These are phyloP conservation scores for Nakazawaea pomicola DNA, from an alignment of 805 yeast genomes.

Conservation along the genomic window DNA sequence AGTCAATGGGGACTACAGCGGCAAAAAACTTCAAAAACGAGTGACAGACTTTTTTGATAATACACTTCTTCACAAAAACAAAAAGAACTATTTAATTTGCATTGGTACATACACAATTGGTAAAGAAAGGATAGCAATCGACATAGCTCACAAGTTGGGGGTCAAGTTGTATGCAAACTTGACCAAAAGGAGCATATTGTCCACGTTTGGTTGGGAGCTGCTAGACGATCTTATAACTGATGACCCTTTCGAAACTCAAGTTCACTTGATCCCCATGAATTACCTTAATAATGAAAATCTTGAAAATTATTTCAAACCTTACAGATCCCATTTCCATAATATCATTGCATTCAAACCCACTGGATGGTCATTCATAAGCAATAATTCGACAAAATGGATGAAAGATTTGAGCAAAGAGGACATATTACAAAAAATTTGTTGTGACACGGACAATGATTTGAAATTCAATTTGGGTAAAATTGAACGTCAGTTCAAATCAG, in stretches of 20 bases:
- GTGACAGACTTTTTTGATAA: conserved; percentile 34
- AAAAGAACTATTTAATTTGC: conserved; percentile 44
- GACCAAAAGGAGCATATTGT: conserved; percentile 41
- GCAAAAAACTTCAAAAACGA: conserved; percentile 24
- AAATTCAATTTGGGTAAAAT: conserved; percentile 20
- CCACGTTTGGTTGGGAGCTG: conserved; percentile 39
- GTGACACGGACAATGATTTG: conserved; percentile 1
- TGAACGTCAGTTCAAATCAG: conserved; percentile 27
- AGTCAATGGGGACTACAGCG: conserved; percentile 24
- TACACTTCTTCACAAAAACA: conserved; percentile 9
- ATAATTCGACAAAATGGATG: conserved; percentile 17
- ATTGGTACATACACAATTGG: conserved; percentile 93
- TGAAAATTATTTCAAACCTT: conserved; percentile 43
- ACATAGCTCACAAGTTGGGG: conserved; percentile 46
- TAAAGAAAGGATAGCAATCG: conserved; percentile 78
- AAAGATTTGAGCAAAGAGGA: conserved; percentile 9
- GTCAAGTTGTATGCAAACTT: conserved; percentile 53
- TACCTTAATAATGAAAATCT: conserved; percentile 43
- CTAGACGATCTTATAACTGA: conserved; percentile 36
- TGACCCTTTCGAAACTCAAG: conserved; percentile 42
- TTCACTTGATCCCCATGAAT: conserved; percentile 72
- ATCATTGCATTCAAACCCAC: conserved; percentile 81
- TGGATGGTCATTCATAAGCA: conserved; percentile 72
- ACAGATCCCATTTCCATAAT: conserved; percentile 43
- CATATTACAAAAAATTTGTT: conserved; percentile 13